Conservation (phyloP, 148 eudicot genomes). For the Rhododendron simsii region DNA sequence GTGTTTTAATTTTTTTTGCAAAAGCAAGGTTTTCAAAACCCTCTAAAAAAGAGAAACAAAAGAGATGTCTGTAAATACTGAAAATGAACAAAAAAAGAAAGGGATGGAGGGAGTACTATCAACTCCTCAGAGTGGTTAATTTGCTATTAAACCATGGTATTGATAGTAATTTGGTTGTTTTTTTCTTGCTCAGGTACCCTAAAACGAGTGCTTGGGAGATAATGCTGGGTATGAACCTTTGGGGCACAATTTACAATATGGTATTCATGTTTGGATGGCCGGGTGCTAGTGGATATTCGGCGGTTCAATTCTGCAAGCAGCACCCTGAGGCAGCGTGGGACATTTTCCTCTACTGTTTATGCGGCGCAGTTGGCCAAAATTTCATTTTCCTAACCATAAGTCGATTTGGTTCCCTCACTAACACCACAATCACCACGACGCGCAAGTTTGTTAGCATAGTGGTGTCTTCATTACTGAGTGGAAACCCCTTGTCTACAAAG, state of each 20-base stretch:
- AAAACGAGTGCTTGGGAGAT: constrained; percentile 97
- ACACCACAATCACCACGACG: constrained; percentile 96
- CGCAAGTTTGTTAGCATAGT: constrained; percentile 94
- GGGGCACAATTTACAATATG: constrained; percentile 93
- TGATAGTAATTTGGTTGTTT: neutral
- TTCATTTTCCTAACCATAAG: constrained; percentile 92
- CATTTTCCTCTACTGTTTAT: constrained; percentile 75
- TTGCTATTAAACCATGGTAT: neutral
- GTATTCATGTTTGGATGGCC: constrained; percentile 95
- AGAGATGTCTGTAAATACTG: neutral
- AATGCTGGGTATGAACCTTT: constrained; percentile 95
- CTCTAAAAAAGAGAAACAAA: neutral
- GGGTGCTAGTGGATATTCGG: constrained; percentile 81
- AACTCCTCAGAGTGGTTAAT: no score
- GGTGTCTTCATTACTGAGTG: constrained; percentile 69
- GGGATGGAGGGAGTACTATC: no score
- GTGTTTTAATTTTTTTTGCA: neutral
- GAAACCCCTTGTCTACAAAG: constrained; percentile 72
- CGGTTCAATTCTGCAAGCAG: constrained; percentile 72
- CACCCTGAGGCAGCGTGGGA: constrained; percentile 99
- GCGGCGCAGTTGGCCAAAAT: constrained; percentile 96
- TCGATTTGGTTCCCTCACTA: constrained; percentile 90
- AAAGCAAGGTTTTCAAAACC: neutral
- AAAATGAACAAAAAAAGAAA: no score
- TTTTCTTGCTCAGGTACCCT: constrained; percentile 54